A percentile compares a stretch with the other conserved stretches of the same genome.
phyloP scores from a whole-genome alignment of 768 basidiomycete species.

The Phanerodontia chrysosporium region DNA sequence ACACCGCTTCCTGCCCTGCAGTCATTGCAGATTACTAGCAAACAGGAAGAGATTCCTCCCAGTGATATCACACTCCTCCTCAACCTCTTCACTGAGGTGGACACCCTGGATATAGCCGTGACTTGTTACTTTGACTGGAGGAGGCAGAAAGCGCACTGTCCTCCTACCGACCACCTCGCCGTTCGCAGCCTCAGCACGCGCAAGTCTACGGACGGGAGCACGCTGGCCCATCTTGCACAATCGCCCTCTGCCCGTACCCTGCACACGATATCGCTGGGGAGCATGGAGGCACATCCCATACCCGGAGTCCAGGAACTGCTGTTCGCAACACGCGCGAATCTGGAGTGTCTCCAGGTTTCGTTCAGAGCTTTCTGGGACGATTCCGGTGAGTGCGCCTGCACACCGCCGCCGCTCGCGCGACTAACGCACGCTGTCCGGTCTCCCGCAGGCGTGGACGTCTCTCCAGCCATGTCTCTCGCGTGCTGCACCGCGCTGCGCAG shows the following conservation, averaged over 20 bases:
- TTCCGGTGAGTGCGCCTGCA: background rate
- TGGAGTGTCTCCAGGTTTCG: background rate
- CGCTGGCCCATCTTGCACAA: background rate
- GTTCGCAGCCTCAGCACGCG: background rate
- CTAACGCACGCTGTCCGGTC: no score
- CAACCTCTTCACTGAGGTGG: background rate
- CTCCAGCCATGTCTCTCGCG: background rate
- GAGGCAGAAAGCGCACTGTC: background rate
- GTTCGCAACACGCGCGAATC: background rate
- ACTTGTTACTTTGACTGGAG: background rate
- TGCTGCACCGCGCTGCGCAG: background rate
- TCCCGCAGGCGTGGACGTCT: background rate
- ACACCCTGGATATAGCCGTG: background rate
- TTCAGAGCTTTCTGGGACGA: background rate
- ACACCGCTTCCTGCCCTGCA: background rate
- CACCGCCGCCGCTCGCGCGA: background rate
- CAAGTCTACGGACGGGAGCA: background rate
- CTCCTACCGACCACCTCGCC: background rate
- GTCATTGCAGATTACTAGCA: background rate
- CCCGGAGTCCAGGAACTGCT: background rate
- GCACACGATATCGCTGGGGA: background rate
- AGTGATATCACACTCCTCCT: background rate
- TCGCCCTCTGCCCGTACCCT: background rate
- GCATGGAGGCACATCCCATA: background rate
- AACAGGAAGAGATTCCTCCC: background rate